phyloP scores from a whole-genome alignment of 345 rosid genomes.

The Pugionium dolabratum region DNA sequence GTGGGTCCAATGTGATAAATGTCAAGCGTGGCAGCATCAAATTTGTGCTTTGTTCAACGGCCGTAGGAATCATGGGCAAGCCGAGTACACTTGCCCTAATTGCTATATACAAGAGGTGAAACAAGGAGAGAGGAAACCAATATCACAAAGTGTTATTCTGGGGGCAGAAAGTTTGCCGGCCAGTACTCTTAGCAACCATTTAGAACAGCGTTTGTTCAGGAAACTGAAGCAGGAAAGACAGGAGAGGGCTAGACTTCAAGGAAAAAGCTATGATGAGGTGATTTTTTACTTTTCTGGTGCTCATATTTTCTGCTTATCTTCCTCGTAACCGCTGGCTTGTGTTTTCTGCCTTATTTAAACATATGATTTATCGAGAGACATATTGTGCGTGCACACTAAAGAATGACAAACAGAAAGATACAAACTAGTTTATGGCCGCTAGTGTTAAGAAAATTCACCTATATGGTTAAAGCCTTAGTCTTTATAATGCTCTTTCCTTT shows the following conservation, averaged over 20 bases:
- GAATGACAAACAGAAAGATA: slow-evolving; percentile 14
- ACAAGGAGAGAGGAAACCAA: slow-evolving; percentile 86
- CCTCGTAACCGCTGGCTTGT: slow-evolving; percentile 3
- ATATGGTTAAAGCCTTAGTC: slow-evolving; percentile 10
- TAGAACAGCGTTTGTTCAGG: slow-evolving; percentile 81
- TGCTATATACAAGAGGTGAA: slow-evolving; percentile 89
- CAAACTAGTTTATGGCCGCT: slow-evolving; percentile 4
- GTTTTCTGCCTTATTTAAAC: slow-evolving; percentile 1
- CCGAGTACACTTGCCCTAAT: slow-evolving; percentile 99
- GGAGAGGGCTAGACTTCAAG: slow-evolving; percentile 83
- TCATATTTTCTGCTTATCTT: slow-evolving; percentile 12
- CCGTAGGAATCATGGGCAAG: slow-evolving; percentile 95
- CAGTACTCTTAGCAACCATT: slow-evolving; percentile 90
- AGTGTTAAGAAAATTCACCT: slow-evolving; percentile 16
- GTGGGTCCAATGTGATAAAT: slow-evolving; percentile 99
- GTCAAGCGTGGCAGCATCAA: slow-evolving; percentile 99
- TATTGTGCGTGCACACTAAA: slow-evolving; percentile 12
- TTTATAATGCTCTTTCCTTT: slow-evolving; percentile 7
- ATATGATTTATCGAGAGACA: slow-evolving; percentile 4
- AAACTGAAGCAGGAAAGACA: slow-evolving; percentile 77
- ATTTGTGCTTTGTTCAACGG: slow-evolving; percentile 97
- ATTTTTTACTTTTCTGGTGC: slow-evolving; percentile 18
- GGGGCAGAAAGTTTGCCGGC: slow-evolving; percentile 96
- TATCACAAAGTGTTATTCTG: slow-evolving; percentile 87
- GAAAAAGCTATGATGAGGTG: slow-evolving; percentile 92